Conservation (phyloP, 352 stramenopile species). For the Saprolegnia parasitica region DNA sequence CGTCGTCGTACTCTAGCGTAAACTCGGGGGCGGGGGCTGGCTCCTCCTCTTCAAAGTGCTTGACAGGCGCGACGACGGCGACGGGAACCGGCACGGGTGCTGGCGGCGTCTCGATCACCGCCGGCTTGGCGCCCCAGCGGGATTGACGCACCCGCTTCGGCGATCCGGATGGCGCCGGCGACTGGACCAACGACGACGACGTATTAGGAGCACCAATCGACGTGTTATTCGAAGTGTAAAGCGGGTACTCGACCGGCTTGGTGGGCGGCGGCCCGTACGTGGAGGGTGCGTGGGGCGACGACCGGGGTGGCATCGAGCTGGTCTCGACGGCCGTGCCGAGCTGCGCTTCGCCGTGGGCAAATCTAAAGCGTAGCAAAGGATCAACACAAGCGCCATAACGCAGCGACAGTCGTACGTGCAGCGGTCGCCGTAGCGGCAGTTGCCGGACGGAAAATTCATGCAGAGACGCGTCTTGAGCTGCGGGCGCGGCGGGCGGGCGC, state of each 20-base stretch:
- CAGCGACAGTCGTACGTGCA: conserved; percentile 57
- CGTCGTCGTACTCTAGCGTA: conserved; percentile 25
- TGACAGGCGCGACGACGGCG: background rate
- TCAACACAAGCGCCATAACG: conserved; percentile 23
- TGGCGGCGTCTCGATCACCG: background rate
- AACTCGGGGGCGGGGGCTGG: conserved; percentile 19
- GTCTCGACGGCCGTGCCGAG: conserved; percentile 34
- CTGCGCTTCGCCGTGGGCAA: conserved; percentile 76
- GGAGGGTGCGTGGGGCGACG: background rate
- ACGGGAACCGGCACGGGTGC: background rate
- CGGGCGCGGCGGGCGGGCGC: background rate
- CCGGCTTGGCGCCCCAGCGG: conserved; percentile 20
- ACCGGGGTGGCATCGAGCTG: background rate
- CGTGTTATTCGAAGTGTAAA: background rate
- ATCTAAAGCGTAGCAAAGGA: conserved; percentile 41
- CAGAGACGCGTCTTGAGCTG: conserved; percentile 75
- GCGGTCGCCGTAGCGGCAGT: conserved; percentile 77
- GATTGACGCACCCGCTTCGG: conserved; percentile 3
- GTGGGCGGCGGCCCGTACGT: background rate
- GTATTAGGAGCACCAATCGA: background rate
- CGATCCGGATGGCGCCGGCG: no score
- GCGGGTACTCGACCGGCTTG: background rate
- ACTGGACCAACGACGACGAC: background rate
- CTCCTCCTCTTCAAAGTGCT: background rate
- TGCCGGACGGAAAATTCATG: conserved; percentile 61